Conservation (phyloP, 352 stramenopile genomes). For the Plasmopara muralis region DNA sequence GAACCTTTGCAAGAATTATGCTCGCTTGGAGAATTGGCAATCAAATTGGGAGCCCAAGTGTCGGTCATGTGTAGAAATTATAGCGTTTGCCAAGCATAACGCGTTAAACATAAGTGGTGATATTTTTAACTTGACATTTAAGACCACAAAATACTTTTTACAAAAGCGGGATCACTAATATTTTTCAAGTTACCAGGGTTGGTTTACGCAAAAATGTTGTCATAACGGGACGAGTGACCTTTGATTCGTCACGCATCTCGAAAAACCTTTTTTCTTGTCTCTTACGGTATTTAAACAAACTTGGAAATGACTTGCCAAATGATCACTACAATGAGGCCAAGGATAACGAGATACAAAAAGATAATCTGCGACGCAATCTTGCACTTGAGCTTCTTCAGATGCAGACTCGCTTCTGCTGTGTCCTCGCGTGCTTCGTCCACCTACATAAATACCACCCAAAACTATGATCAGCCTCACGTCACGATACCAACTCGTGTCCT, state of each 20-base stretch:
- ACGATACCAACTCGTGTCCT: background rate
- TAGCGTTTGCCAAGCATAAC: no score
- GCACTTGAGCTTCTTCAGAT: slow-evolving; percentile 76
- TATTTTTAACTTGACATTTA: slow-evolving; percentile 4
- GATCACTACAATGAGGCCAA: slow-evolving; percentile 62
- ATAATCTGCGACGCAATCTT: slow-evolving; percentile 75
- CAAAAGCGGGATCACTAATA: background rate
- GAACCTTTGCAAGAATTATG: slow-evolving; percentile 15
- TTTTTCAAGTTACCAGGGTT: slow-evolving; percentile 26
- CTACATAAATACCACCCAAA: slow-evolving; percentile 13
- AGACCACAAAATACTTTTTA: background rate
- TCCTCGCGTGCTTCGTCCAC: slow-evolving; percentile 69
- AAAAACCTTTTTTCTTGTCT: slow-evolving; percentile 2
- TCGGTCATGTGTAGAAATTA: background rate
- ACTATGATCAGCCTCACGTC: background rate
- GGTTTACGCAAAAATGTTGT: slow-evolving; percentile 24
- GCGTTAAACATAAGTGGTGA: slow-evolving; percentile 8
- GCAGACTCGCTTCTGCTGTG: slow-evolving; percentile 51
- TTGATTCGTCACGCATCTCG: background rate
- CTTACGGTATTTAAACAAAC: slow-evolving; percentile 29
- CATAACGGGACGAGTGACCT: slow-evolving; percentile 8
- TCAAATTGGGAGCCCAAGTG: slow-evolving; percentile 11
- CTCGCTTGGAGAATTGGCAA: slow-evolving; percentile 1
- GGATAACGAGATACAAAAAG: slow-evolving; percentile 73
- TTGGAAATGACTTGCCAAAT: slow-evolving; percentile 65